phyloP scores from a whole-genome alignment of 2,329 filamentous ascomycete genomes.

The Mycosphaerella sp. region DNA sequence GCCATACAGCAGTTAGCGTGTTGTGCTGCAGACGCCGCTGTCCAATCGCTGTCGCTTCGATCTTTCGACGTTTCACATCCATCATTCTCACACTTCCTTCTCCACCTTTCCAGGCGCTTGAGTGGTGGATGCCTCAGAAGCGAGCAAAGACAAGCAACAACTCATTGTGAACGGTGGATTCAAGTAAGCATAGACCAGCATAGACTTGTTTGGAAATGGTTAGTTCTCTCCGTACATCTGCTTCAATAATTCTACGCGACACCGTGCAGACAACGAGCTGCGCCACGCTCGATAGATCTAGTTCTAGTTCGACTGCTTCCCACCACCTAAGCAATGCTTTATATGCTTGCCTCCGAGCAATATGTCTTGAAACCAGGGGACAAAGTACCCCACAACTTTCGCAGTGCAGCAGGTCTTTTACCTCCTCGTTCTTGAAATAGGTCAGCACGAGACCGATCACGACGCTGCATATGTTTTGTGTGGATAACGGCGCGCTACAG shows the following conservation, averaged over 20 bases:
- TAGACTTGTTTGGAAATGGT: not conserved
- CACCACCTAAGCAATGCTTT: too few species aligned
- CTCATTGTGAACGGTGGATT: not conserved
- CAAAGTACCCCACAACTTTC: conserved; percentile 6
- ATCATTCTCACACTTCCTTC: not conserved
- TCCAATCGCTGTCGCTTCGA: not conserved
- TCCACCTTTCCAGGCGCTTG: not conserved
- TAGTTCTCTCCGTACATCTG: too few species aligned
- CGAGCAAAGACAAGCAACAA: not conserved
- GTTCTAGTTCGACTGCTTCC: too few species aligned
- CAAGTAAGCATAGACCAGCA: not conserved
- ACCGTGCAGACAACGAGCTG: too few species aligned
- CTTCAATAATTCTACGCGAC: not conserved
- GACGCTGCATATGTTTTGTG: not conserved
- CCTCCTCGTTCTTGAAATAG: not conserved
- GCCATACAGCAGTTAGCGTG: conserved; percentile 1
- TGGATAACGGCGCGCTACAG: not conserved
- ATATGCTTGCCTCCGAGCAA: not conserved
- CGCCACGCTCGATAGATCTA: too few species aligned
- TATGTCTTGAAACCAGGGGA: not conserved
- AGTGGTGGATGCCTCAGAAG: not conserved
- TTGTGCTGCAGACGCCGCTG: not conserved
- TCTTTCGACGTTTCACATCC: not conserved
- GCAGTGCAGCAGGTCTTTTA: not conserved
- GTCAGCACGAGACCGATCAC: not conserved